Evolutionary conservation across 2,329 filamentous ascomycete species (phyloP).

Genomic region (Cryphonectria japonica): DNA sequence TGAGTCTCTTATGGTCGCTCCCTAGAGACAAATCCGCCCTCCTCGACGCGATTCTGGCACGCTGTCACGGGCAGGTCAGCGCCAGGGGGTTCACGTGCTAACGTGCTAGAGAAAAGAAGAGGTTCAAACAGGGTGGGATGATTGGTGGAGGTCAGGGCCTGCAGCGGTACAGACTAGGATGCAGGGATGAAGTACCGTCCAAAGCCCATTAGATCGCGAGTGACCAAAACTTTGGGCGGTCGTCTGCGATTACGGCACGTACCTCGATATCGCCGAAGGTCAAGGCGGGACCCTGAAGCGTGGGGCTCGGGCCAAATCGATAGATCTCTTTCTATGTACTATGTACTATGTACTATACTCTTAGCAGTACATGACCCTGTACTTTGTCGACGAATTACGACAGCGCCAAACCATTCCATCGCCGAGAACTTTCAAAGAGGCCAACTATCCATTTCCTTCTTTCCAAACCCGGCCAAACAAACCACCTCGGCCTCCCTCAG

Average conservation of each 20-base stretch:
- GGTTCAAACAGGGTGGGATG: not conserved
- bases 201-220: not conserved
- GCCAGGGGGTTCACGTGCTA: not conserved
- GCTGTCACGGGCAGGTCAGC: not conserved
- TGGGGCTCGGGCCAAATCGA: not conserved
- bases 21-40: not conserved
- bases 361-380: not conserved
- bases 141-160: not conserved
- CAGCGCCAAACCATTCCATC: not conserved
- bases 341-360: not conserved
- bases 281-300: not conserved
- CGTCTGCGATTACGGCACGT: too few species aligned
- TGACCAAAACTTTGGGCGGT: not conserved
- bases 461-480: not conserved
- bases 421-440: slow-evolving; percentile 10
- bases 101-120: not conserved
- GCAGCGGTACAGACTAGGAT: not conserved
- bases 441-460: slow-evolving; percentile 13
- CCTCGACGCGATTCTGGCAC: not conserved
- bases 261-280: not conserved
- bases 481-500: not conserved
- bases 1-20: not conserved
- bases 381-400: slow-evolving; percentile 6
- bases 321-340: not conserved
- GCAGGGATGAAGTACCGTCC: not conserved